These are phyloP conservation scores for Globisporangium yorkense DNA, from an alignment of 352 stramenopile genomes.

Conservation along the genomic window DNA sequence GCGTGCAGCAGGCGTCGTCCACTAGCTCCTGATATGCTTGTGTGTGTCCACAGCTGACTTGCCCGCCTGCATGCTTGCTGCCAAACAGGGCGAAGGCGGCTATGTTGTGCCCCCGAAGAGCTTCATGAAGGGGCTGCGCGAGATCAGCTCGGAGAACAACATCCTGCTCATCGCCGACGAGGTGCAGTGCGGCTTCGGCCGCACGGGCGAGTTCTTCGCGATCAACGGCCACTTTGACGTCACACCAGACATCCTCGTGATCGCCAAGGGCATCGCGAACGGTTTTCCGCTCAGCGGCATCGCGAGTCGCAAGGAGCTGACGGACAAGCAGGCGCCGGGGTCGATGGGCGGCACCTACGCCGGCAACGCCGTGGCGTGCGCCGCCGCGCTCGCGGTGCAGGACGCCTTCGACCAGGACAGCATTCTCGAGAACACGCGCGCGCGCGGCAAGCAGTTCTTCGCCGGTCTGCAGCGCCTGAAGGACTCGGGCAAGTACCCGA, in stretches of 20 bases:
- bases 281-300: constrained; percentile 95
- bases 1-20: not conserved
- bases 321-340: constrained; percentile 72
- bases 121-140: constrained; percentile 88
- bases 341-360: constrained; percentile 92
- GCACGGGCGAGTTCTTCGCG: constrained; percentile 91
- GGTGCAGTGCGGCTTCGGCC: constrained; percentile 96
- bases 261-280: constrained; percentile 95
- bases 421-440: constrained; percentile 78
- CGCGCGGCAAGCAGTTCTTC: constrained; percentile 69
- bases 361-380: constrained; percentile 90
- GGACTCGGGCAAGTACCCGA: constrained; percentile 66
- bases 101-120: constrained; percentile 88
- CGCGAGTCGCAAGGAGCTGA: constrained; percentile 84
- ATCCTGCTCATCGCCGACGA: constrained; percentile 98
- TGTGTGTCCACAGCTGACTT: not conserved
- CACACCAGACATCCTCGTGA: constrained; percentile 95
- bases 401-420: constrained; percentile 88
- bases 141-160: constrained; percentile 91
- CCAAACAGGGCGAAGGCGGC: constrained; percentile 88
- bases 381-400: constrained; percentile 80
- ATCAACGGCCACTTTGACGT: constrained; percentile 85
- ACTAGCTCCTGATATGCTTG: not conserved
- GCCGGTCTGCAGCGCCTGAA: constrained; percentile 73
- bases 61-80: not conserved